Evolutionary conservation across 1,284 basidiomycete species (phyloP).

Genomic region (Pseudozyma tsukubaensis): DNA sequence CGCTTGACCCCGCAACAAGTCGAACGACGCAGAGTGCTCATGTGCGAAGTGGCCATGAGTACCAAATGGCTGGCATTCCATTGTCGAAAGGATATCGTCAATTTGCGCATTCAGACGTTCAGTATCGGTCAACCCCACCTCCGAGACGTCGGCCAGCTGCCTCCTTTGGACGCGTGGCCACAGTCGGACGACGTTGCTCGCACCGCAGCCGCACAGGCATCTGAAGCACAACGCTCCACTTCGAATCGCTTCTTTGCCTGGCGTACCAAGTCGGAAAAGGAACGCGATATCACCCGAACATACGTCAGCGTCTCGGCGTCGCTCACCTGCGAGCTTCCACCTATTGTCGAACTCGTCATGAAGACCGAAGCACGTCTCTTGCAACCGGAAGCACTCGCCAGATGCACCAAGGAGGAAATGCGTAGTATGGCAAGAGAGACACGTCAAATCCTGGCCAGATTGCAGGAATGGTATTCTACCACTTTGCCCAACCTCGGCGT

Average conservation of each 20-base stretch:
- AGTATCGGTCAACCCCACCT: constrained; percentile 21
- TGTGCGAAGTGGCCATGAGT: constrained; percentile 11
- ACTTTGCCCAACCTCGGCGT: constrained; percentile 13
- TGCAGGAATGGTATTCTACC: constrained; percentile 26
- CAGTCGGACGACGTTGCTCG: constrained; percentile 8
- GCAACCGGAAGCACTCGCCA: constrained; percentile 19
- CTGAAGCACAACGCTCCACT: neutral
- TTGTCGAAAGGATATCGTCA: constrained; percentile 11
- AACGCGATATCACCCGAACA: constrained; percentile 16
- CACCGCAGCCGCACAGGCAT: constrained; percentile 6
- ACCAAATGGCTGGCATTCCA: constrained; percentile 33
- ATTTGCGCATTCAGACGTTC: constrained; percentile 11
- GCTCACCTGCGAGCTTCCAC: constrained; percentile 16
- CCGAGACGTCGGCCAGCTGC: constrained; percentile 13
- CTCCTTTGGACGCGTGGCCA: constrained; percentile 23
- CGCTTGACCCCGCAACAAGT: constrained; percentile 18
- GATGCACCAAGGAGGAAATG: constrained; percentile 33
- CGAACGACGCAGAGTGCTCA: constrained; percentile 21
- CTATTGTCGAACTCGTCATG: constrained; percentile 18
- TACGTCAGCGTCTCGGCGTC: constrained; percentile 4
- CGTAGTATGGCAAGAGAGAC: constrained; percentile 31
- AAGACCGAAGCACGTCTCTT: constrained; percentile 20
- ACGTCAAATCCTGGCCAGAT: constrained; percentile 16
- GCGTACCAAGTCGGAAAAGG: constrained; percentile 14
- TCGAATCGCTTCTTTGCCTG: constrained; percentile 3